phyloP scores from a whole-genome alignment of 2,329 filamentous ascomycete genomes.

The Westerdykella aurantiaca region DNA sequence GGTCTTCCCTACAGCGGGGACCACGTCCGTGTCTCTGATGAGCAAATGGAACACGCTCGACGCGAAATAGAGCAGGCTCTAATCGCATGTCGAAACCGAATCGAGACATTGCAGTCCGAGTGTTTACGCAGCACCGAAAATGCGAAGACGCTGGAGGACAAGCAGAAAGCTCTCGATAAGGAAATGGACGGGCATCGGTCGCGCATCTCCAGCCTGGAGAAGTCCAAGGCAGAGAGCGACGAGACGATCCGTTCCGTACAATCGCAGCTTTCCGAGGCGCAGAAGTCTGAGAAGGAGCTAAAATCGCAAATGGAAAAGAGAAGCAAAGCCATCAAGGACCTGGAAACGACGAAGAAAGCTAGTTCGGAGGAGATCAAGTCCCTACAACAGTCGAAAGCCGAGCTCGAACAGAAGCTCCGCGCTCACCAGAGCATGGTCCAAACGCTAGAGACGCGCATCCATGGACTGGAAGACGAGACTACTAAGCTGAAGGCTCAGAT shows the following conservation, averaged over 20 bases:
- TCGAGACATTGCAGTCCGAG: slow-evolving; percentile 28
- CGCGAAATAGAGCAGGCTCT: slow-evolving; percentile 35
- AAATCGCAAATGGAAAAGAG: slow-evolving; percentile 21
- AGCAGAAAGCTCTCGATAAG: slow-evolving; percentile 18
- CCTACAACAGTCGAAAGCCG: slow-evolving; percentile 20
- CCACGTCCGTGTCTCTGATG: slow-evolving; percentile 28
- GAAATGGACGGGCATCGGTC: slow-evolving; percentile 25
- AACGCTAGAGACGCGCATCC: slow-evolving; percentile 18
- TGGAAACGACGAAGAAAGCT: slow-evolving; percentile 15
- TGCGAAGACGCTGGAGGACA: slow-evolving; percentile 12
- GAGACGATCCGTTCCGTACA: slow-evolving; percentile 19
- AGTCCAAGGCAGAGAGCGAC: slow-evolving; percentile 19
- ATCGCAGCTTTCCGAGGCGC: slow-evolving; percentile 15
- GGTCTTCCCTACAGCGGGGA: background rate
- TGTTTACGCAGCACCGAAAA: slow-evolving; percentile 24
- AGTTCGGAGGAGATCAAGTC: slow-evolving; percentile 16
- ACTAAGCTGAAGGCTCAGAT: slow-evolving; percentile 14
- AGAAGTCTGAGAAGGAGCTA: slow-evolving; percentile 16
- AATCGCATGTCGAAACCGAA: slow-evolving; percentile 30
- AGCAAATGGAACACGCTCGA: slow-evolving; percentile 33
- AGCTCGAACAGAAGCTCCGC: slow-evolving; percentile 17
- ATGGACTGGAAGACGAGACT: slow-evolving; percentile 19
- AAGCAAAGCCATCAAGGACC: slow-evolving; percentile 19
- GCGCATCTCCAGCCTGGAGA: slow-evolving; percentile 25
- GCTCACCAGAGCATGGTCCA: slow-evolving; percentile 12